A percentile compares a stretch with the other conserved stretches of the same genome.
These are phyloP conservation scores for Tinospora cordifolia DNA, from an alignment of 164 flowering plant genomes.

Conservation along the genomic window DNA sequence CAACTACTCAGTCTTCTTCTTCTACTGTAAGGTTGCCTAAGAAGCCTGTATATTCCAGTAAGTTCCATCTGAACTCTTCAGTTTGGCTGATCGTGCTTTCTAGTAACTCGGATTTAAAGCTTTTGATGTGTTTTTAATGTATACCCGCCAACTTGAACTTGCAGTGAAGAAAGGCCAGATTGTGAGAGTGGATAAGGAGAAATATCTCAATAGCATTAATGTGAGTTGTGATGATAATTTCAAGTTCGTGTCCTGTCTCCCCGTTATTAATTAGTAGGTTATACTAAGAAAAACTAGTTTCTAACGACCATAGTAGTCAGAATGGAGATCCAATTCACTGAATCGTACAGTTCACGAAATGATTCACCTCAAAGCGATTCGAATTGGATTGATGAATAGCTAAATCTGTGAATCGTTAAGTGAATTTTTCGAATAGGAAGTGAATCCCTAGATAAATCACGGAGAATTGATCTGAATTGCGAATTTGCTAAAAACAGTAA, in stretches of 20 bases:
- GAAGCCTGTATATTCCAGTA: slow-evolving; percentile 69
- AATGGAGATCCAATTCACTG: too few relatives aligned
- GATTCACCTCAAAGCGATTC: too few relatives aligned
- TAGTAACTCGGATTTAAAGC: background rate
- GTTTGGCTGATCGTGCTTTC: background rate
- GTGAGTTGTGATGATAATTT: slow-evolving; percentile 32
- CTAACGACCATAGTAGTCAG: too few relatives aligned
- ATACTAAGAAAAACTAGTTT: too few relatives aligned
- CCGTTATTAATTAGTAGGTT: background rate
- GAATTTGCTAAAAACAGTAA: too few relatives aligned
- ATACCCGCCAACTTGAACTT: background rate
- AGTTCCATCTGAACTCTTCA: slow-evolving; percentile 4
- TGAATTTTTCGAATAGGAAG: too few relatives aligned
- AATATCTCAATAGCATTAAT: slow-evolving; percentile 79
- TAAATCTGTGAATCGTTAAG: too few relatives aligned
- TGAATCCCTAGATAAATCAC: too few relatives aligned
- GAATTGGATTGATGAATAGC: too few relatives aligned
- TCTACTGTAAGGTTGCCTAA: slow-evolving; percentile 29
- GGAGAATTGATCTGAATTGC: too few relatives aligned
- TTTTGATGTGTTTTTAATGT: background rate
- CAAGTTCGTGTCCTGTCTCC: background rate
- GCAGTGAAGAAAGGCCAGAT: slow-evolving; percentile 92
- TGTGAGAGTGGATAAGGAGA: slow-evolving; percentile 82
- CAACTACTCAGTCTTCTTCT: slow-evolving; percentile 19
- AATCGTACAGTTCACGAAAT: too few relatives aligned